Conservation (phyloP, 441 rosid genomes). For the Euphorbia schlechtendalii region DNA sequence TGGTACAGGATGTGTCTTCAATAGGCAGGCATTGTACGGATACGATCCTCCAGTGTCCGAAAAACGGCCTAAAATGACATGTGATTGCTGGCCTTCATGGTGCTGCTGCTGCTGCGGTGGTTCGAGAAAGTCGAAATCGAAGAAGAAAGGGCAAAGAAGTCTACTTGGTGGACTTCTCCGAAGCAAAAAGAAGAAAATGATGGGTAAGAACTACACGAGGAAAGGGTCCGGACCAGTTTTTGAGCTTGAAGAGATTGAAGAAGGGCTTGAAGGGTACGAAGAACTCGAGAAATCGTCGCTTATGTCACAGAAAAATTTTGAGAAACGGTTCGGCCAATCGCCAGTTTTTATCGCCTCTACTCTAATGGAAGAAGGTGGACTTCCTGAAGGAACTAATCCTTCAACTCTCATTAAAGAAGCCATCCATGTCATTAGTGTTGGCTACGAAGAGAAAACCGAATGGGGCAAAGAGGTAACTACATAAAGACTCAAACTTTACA, state of each 20-base stretch:
- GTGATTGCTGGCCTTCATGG: conserved; percentile 93
- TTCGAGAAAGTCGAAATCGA: conserved; percentile 60
- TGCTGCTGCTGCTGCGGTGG: conserved; percentile 81
- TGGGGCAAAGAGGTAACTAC: conserved; percentile 91
- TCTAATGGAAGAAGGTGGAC: conserved; percentile 81
- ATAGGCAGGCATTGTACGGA: conserved; percentile 79
- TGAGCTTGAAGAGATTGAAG: conserved; percentile 87
- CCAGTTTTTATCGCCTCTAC: conserved; percentile 82
- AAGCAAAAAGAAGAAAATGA: conserved; percentile 58
- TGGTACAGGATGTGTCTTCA: conserved; percentile 85
- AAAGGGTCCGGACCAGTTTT: conserved; percentile 51
- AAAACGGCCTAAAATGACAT: conserved; percentile 78
- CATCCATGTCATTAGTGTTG: conserved; percentile 83
- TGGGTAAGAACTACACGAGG: conserved; percentile 54
- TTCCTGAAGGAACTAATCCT: conserved; percentile 67
- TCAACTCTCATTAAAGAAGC: conserved; percentile 75
- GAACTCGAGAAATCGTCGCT: conserved; percentile 77
- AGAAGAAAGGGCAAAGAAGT: conserved; percentile 56
- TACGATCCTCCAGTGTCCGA: conserved; percentile 68
- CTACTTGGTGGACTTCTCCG: conserved; percentile 41
- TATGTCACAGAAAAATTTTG: conserved; percentile 83
- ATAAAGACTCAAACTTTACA: not conserved
- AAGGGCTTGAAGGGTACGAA: conserved; percentile 76
- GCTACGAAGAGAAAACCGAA: conserved; percentile 89
- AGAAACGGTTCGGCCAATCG: conserved; percentile 84